Evolutionary conservation across 140 eudicot species (phyloP).

Genomic region (Ambrosia hybrid): DNA sequence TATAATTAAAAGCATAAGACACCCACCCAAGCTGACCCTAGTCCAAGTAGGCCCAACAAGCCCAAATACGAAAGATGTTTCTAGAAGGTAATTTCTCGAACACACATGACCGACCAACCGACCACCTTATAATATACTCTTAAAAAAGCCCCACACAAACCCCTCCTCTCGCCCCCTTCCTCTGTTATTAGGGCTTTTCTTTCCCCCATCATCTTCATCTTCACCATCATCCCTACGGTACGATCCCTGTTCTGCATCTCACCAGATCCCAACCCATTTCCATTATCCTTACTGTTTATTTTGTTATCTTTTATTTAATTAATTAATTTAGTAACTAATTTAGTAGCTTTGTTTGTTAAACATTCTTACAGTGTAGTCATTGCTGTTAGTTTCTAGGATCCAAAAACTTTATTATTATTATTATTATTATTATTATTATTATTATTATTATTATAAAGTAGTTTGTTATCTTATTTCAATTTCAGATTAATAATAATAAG

Average conservation of each 20-base stretch:
- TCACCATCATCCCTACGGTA: background rate
- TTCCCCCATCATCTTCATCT: too few relatives aligned
- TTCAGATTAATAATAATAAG: slow-evolving; percentile 36
- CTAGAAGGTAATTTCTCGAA: background rate
- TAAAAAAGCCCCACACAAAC: background rate
- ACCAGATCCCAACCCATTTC: background rate
- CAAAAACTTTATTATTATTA: background rate
- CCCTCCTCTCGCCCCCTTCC: background rate
- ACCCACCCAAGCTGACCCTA: background rate
- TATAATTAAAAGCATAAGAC: background rate
- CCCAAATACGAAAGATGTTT: background rate
- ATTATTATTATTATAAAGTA: background rate
- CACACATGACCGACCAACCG: slow-evolving; percentile 1
- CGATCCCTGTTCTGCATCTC: background rate
- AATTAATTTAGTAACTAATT: background rate
- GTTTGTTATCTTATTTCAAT: background rate
- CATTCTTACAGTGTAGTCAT: background rate
- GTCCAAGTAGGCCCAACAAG: background rate
- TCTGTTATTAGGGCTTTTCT: too few relatives aligned
- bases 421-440: background rate
- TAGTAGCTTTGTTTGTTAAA: background rate
- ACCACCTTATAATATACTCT: background rate
- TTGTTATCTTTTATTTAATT: background rate
- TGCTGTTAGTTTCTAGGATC: background rate
- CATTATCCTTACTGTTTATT: background rate